Evolutionary conservation across 1,284 basidiomycete genomes (phyloP).

Genomic region (Kalmanozyma brasiliensis): DNA sequence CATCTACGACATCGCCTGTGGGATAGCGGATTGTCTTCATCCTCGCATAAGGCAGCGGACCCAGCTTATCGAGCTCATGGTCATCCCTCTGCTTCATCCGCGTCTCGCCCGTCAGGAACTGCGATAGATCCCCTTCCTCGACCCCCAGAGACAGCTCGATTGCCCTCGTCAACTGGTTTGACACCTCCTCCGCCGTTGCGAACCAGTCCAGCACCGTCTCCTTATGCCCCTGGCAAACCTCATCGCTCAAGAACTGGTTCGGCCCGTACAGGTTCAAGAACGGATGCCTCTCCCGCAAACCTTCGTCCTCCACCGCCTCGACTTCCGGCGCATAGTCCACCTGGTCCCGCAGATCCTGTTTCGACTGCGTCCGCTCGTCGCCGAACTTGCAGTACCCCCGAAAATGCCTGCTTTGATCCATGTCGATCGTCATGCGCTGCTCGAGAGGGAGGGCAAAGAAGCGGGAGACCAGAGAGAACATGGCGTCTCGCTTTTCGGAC

Average conservation of each 20-base stretch:
- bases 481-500: slow-evolving; percentile 12
- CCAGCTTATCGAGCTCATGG: slow-evolving; percentile 12
- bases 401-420: slow-evolving; percentile 51
- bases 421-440: slow-evolving; percentile 38
- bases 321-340: slow-evolving; percentile 43
- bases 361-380: slow-evolving; percentile 47
- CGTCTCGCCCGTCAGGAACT: slow-evolving; percentile 32
- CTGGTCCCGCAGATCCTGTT: slow-evolving; percentile 55
- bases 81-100: slow-evolving; percentile 8
- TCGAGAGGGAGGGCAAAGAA: slow-evolving; percentile 48
- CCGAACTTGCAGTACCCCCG: slow-evolving; percentile 58
- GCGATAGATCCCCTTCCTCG: slow-evolving; percentile 26
- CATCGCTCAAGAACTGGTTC: slow-evolving; percentile 55
- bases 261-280: slow-evolving; percentile 55
- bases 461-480: slow-evolving; percentile 39
- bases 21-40: slow-evolving; percentile 63
- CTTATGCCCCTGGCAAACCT: slow-evolving; percentile 18
- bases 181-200: slow-evolving; percentile 23
- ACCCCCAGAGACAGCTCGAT: slow-evolving; percentile 51
- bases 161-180: slow-evolving; percentile 46
- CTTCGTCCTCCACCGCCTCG: neutral
- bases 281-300: slow-evolving; percentile 14
- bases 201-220: slow-evolving; percentile 46
- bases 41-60: slow-evolving; percentile 42
- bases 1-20: slow-evolving; percentile 37